Evolutionary conservation across 352 stramenopile species (phyloP).

Genomic region (Pythium biforme): DNA sequence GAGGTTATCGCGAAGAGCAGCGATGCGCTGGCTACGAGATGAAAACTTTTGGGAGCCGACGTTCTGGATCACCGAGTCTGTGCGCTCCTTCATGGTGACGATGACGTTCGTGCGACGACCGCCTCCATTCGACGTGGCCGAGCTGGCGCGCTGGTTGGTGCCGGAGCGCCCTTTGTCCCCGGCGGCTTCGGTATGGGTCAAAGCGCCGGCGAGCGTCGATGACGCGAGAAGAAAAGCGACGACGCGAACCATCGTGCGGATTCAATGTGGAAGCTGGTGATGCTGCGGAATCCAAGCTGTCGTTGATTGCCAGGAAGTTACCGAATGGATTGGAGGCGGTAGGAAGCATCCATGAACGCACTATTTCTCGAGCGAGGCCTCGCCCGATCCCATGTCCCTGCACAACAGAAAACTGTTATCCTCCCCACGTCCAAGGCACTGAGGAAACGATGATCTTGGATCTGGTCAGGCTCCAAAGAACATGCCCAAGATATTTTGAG

Average conservation of each 20-base stretch:
- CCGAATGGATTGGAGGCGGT: slow-evolving; percentile 7
- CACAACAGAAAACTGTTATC: too few species aligned
- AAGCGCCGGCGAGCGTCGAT: background rate
- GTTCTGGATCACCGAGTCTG: slow-evolving; percentile 29
- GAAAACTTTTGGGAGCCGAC: slow-evolving; percentile 39
- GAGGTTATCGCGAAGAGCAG: slow-evolving; percentile 36
- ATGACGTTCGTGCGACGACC: slow-evolving; percentile 43
- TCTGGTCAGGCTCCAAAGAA: too few species aligned
- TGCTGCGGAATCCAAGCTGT: background rate
- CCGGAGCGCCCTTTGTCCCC: slow-evolving; percentile 10
- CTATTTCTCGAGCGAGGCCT: too few species aligned
- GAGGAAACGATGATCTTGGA: too few species aligned
- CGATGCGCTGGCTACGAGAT: slow-evolving; percentile 30
- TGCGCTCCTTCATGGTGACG: slow-evolving; percentile 46
- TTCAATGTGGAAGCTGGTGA: background rate
- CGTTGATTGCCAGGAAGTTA: slow-evolving; percentile 11
- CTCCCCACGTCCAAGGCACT: too few species aligned
- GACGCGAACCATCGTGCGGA: slow-evolving; percentile 20
- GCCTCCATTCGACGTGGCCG: slow-evolving; percentile 15
- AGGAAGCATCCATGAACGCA: too few species aligned
- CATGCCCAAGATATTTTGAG: too few species aligned
- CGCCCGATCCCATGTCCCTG: too few species aligned
- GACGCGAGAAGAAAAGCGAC: slow-evolving; percentile 9
- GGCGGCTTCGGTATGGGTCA: background rate
- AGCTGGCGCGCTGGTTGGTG: slow-evolving; percentile 19